A percentile compares a stretch with the other conserved stretches of the same genome.
These are phyloP conservation scores for Trypanosoma platydactyli DNA, from an alignment of 208 protist genomes.

Conservation along the genomic window DNA sequence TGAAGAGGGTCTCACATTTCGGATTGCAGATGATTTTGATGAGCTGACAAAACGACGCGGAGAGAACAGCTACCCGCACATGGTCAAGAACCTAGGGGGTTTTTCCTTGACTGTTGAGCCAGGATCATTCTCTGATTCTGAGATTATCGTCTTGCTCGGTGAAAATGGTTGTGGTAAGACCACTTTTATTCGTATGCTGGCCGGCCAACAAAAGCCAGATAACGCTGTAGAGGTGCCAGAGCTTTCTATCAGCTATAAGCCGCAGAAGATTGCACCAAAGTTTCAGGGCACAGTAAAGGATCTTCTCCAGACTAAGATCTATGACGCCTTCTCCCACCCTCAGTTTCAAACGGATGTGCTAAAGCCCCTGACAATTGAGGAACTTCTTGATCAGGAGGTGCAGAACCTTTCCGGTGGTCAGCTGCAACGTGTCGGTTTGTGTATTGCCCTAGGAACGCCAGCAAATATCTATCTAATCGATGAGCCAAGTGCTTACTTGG, in stretches of 20 bases:
- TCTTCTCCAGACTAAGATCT: conserved; percentile 97
- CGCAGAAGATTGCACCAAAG: conserved; percentile 99
- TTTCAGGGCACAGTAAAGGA: conserved; percentile 96
- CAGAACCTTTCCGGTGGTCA: conserved; percentile 99
- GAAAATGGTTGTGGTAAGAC: conserved; percentile 99
- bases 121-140: conserved; percentile 97
- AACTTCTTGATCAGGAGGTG: conserved; percentile 97
- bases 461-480: conserved; percentile 99
- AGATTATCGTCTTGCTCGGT: conserved; percentile 99
- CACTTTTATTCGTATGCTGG: conserved; percentile 99
- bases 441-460: conserved; percentile 97
- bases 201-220: conserved; percentile 93
- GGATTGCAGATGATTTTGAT: conserved; percentile 81
- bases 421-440: conserved; percentile 99
- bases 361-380: conserved; percentile 98
- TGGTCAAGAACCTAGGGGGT: conserved; percentile 95
- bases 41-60: conserved; percentile 75
- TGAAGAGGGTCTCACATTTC: conserved; percentile 97
- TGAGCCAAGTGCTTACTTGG: conserved; percentile 99
- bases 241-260: conserved; percentile 99
- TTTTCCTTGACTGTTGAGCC: conserved; percentile 95
- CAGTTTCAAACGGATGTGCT: conserved; percentile 99
- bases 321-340: conserved; percentile 94
- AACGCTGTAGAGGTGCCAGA: conserved; percentile 90
- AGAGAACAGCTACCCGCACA: conserved; percentile 95